phyloP scores from a whole-genome alignment of 78 protist genomes.

The Cyanophora paradoxa region DNA sequence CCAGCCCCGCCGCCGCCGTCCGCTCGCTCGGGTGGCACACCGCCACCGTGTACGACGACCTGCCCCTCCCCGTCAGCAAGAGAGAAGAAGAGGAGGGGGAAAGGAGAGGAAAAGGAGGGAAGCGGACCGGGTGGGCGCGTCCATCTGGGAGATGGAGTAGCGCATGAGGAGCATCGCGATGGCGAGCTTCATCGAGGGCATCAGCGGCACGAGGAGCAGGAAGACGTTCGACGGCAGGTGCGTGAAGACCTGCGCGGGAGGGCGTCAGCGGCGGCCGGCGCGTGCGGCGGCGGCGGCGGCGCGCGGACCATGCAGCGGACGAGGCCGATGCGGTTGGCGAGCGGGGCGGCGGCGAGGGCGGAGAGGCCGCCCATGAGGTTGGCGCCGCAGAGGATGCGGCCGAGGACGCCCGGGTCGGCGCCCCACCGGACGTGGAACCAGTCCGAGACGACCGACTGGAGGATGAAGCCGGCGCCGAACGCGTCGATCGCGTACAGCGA shows the following conservation, averaged over 20 bases:
- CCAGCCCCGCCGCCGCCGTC: background rate
- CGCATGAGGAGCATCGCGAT: background rate
- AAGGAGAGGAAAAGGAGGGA: too few species aligned
- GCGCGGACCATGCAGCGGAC: too few species aligned
- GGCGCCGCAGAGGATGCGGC: background rate
- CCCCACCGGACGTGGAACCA: background rate
- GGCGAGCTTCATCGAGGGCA: background rate
- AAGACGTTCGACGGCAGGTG: conserved; percentile 1
- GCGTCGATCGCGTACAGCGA: background rate
- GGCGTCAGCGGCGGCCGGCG: too few species aligned
- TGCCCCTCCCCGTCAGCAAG: background rate
- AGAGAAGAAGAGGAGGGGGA: too few species aligned
- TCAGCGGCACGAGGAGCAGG: background rate
- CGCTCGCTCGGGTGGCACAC: background rate
- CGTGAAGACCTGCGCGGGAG: background rate
- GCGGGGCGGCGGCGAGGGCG: too few species aligned
- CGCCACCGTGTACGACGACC: too few species aligned
- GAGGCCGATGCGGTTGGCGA: too few species aligned
- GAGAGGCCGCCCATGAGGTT: too few species aligned
- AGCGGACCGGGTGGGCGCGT: background rate
- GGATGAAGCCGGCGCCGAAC: too few species aligned
- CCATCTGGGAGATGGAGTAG: background rate
- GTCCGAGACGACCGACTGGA: background rate
- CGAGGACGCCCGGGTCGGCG: background rate
- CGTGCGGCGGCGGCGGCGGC: too few species aligned